Base-by-base conservation (phyloP, 2,329 filamentous ascomycete genomes). In the Sarocladium strictum region DNA sequence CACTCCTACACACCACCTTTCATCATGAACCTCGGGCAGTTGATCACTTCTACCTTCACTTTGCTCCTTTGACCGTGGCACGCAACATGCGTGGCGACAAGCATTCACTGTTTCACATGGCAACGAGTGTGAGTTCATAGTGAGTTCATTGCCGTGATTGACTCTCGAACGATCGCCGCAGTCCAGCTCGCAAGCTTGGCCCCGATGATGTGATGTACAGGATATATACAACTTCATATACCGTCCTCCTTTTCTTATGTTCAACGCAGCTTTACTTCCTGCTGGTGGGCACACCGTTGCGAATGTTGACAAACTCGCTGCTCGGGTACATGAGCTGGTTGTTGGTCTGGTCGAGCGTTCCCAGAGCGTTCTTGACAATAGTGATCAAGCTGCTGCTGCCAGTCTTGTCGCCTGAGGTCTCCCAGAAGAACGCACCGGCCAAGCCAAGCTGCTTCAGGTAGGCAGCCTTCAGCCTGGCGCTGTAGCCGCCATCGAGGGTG, bases 371-470 rank as follows among this genome's bases (percentile, higher is more conserved):
- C 2, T 76, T 75, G 58, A 81, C 64, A 7, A 76, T 76, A 17
- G 70, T 66, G 19, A 89, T 81, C 58, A 94, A 70, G 61, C 86
- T 90, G 19, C 62, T 58, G 1, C 62, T 64, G 29, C 74, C 78
- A 0, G 58, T 61, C 59, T 68, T 72, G 63, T 95, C 90, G 12
- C 83, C 85, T 59, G 82, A 87, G 10, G 83, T 85, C 69, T 95
- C 89, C 90, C 90, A 96, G 79, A 87, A 95, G 76, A 94, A 89
- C 0, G 81, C 85, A 12, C 90, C 90, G 1, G 87, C 89, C 1
- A 95, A 77, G 0, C 79, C 73, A 53, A 76, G 74, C 21, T 72
- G 62, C 60, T 74, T 71, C 59, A 94, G 76, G 63, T 86, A 94
- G 9, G 73, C 65, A 1, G 79, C 79, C 73, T 94, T 95, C 59